Base-by-base conservation (phyloP, 495 filamentous ascomycete genomes). In the Penicillium subrubescens region DNA sequence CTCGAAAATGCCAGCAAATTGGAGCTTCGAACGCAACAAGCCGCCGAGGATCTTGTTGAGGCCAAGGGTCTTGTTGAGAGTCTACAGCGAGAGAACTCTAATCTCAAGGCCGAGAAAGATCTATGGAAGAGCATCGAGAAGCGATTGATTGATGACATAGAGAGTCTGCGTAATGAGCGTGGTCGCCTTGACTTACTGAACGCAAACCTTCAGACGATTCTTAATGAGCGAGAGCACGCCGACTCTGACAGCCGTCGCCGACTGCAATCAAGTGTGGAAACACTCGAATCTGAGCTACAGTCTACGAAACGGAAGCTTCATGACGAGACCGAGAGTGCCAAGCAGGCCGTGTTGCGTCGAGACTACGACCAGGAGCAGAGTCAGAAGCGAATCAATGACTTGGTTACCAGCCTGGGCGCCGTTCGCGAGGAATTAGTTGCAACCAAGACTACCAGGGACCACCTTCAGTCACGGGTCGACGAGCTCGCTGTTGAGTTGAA, bases 121-220 rank as follows among this genome's bases (percentile, higher is more conserved):
- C 81, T 98, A 25, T 94, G 89, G 90, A 96, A 94, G 78, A 91
- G 86, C 52, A 94, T 97, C 61, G 92, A 98, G 72, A 89, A 90
- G 65, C 86, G 96, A 41, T 82, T 97, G 21, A 89, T 82, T 63
- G 90, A 93, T 53, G 96, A 98, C 64, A 96, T 92, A 58, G 90
- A 93, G 64, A 85, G 79, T 14, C 81, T 97, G n/a, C 81, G 90
- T 37, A 90, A 96, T 62, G 96, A 99, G 72, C 88, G 90, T 46
- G 81, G 84, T 43, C 86, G 92, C 25, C 87, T 98, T 3, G 95
- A 96, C 71, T 86, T 83, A 48, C 77, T 96, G 35, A 84, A 97
- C 43, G 83, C 87, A 23, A 92, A 89, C 64, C 84, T 97, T 29
- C 93, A 98, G 65, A 93, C 87, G 5, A 82, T 98, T 2, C 85